A percentile compares a stretch with the other conserved stretches of the same genome.
phyloP scores from a whole-genome alignment of 805 yeast species.

The Schwanniomyces sp. region DNA sequence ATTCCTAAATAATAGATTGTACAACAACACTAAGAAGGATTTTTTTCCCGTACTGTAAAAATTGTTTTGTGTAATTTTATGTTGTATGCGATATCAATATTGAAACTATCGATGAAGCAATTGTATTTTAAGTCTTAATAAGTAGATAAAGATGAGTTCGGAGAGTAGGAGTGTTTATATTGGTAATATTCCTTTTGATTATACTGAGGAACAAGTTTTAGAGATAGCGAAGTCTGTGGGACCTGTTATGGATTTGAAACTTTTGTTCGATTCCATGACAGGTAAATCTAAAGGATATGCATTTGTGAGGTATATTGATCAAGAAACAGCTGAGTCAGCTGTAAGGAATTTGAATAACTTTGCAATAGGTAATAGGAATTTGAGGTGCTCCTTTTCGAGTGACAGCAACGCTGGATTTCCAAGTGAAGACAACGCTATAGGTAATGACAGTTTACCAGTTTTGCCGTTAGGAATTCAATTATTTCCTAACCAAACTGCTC shows the following conservation, averaged over 20 bases:
- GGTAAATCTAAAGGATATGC: conserved; percentile 93
- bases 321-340: conserved; percentile 87
- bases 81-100: background rate
- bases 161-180: conserved; percentile 55
- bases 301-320: conserved; percentile 77
- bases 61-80: background rate
- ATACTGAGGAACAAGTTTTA: conserved; percentile 88
- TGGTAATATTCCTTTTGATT: conserved; percentile 90
- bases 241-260: conserved; percentile 72
- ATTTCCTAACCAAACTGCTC: conserved; percentile 38
- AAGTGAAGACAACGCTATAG: conserved; percentile 10
- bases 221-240: conserved; percentile 87
- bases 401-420: conserved; percentile 29
- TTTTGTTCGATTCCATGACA: conserved; percentile 83
- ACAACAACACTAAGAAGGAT: background rate
- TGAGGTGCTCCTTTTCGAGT: conserved; percentile 74
- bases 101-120: background rate
- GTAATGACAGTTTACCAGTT: conserved; percentile 32
- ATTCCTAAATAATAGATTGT: background rate
- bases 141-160: conserved; percentile 4
- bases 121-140: background rate
- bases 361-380: conserved; percentile 56
- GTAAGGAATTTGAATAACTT: conserved; percentile 84
- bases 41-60: background rate
- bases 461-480: conserved; percentile 43